Percentiles rank a stretch among this genome's conserved stretches.
Conservation (phyloP, 2,329 filamentous ascomycete genomes). For the Botrytis tulipae region DNA sequence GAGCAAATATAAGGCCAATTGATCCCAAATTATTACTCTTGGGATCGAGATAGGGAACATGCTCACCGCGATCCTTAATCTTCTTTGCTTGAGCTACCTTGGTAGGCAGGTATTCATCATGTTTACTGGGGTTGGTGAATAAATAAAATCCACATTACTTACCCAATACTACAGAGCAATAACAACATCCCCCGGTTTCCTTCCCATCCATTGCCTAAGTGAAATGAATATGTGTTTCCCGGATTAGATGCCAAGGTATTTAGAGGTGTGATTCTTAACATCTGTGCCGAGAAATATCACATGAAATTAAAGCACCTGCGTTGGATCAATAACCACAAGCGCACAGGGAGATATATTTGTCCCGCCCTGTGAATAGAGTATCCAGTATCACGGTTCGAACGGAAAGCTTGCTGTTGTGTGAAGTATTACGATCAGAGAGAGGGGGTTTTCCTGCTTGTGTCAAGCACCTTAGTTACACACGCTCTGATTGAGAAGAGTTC, state of each 20-base stretch:
- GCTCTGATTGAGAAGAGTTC: not conserved
- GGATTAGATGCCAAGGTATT: not conserved
- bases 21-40: not conserved
- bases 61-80: too few species aligned
- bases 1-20: not conserved
- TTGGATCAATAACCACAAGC: not conserved
- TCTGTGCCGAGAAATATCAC: not conserved
- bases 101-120: not conserved
- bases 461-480: not conserved
- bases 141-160: not conserved
- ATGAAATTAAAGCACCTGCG: not conserved
- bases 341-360: not conserved
- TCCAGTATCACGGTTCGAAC: not conserved
- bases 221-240: not conserved
- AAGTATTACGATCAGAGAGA: not conserved
- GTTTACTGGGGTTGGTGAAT: not conserved
- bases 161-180: not conserved
- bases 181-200: not conserved
- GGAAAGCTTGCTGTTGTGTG: not conserved
- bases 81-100: not conserved
- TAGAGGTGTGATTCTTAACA: not conserved
- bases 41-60: not conserved
- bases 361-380: not conserved
- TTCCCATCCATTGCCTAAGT: not conserved
- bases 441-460: too few species aligned